Evolutionary conservation across 192 early-diverging fungal species (phyloP).

Genomic region (Cetraspora pellucida): DNA sequence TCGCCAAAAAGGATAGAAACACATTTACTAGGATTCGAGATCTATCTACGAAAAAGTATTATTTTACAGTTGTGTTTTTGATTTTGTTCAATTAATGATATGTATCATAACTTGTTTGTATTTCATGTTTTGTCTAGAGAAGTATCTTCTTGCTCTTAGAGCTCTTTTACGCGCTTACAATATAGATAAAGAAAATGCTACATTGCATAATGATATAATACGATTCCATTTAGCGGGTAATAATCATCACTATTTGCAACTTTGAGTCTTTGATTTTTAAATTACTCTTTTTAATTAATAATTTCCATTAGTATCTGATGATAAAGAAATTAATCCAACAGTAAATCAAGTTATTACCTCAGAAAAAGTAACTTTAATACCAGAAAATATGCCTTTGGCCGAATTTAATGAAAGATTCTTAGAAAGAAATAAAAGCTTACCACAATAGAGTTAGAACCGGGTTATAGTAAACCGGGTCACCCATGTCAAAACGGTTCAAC

Average conservation of each 20-base stretch:
- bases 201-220: conserved; percentile 51
- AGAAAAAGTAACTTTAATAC: conserved; percentile 8
- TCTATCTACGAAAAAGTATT: conserved; percentile 67
- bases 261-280: background rate
- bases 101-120: background rate
- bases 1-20: conserved; percentile 59
- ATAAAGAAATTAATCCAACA: conserved; percentile 7
- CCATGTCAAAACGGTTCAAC: too few species aligned
- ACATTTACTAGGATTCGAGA: conserved; percentile 64
- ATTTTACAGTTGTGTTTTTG: background rate
- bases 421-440: conserved; percentile 16
- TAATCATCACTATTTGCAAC: background rate
- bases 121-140: conserved; percentile 47
- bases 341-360: conserved; percentile 22
- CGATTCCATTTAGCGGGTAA: conserved; percentile 49
- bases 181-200: conserved; percentile 48
- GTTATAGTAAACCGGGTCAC: too few species aligned
- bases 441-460: too few species aligned
- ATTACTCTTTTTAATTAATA: background rate
- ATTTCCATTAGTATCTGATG: background rate
- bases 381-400: background rate
- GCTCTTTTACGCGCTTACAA: conserved; percentile 54
- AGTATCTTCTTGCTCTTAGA: conserved; percentile 67
- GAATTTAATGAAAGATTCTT: conserved; percentile 25
- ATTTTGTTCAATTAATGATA: conserved; percentile 7